Conservation (phyloP, 176 grass and related monocot species). For the Carex pumila region DNA sequence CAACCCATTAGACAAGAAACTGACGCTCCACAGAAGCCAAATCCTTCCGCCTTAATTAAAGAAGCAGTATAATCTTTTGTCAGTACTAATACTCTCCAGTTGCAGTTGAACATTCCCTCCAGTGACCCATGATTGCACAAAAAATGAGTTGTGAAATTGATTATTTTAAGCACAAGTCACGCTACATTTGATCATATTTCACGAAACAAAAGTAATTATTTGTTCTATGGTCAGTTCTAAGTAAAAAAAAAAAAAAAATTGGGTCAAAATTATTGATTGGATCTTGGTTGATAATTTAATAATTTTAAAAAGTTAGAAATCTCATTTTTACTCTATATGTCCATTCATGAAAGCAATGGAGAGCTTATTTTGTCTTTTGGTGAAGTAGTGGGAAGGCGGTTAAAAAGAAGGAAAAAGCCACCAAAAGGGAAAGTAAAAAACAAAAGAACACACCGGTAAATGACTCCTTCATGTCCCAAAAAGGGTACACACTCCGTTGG, state of each 20-base stretch:
- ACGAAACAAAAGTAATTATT: neutral
- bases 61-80: slow-evolving; percentile 45
- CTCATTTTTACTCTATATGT: neutral
- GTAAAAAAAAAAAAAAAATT: no score
- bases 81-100: slow-evolving; percentile 1
- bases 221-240: no score
- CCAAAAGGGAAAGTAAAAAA: slow-evolving; percentile 31
- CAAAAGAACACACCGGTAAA: slow-evolving; percentile 15
- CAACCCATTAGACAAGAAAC: neutral
- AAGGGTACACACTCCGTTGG: neutral
- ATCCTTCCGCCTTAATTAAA: slow-evolving; percentile 31
- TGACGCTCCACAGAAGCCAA: slow-evolving; percentile 21
- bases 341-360: neutral
- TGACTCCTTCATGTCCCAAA: neutral
- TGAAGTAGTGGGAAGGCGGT: slow-evolving; percentile 16
- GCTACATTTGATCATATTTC: neutral
- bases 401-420: slow-evolving; percentile 4
- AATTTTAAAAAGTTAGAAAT: neutral
- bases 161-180: neutral
- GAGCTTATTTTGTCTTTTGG: slow-evolving; percentile 2
- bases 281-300: neutral
- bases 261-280: neutral
- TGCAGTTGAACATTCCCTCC: neutral
- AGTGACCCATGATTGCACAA: neutral
- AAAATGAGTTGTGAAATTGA: neutral